These are phyloP conservation scores for Debaryomyces maramus DNA, from an alignment of 805 yeast species.

Conservation along the genomic window DNA sequence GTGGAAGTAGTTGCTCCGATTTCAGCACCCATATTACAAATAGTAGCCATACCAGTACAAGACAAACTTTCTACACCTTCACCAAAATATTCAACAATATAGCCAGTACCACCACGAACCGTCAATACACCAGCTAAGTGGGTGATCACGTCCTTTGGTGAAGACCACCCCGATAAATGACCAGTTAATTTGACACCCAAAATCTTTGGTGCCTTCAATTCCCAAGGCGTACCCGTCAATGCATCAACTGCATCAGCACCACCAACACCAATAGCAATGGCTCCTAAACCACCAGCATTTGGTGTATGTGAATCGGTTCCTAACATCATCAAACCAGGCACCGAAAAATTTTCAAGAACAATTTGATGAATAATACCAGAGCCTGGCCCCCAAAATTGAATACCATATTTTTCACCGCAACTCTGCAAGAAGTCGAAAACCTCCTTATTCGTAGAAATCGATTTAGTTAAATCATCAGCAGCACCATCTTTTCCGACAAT, in stretches of 20 bases:
- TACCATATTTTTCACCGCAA: slow-evolving; percentile 93
- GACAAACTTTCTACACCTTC: slow-evolving; percentile 86
- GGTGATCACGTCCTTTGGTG: slow-evolving; percentile 96
- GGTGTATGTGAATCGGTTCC: slow-evolving; percentile 99
- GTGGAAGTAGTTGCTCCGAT: slow-evolving; percentile 98
- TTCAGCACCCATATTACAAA: slow-evolving; percentile 99
- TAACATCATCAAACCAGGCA: slow-evolving; percentile 95
- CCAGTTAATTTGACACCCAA: slow-evolving; percentile 95
- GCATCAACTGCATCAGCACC: slow-evolving; percentile 99
- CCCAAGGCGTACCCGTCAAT: slow-evolving; percentile 97
- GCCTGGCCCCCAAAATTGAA: slow-evolving; percentile 99
- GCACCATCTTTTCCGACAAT: slow-evolving; percentile 97
- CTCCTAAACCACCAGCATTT: slow-evolving; percentile 98
- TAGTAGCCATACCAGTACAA: slow-evolving; percentile 99
- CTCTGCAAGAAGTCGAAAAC: slow-evolving; percentile 92
- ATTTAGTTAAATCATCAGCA: slow-evolving; percentile 72
- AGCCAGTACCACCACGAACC: slow-evolving; percentile 98
- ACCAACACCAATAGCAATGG: slow-evolving; percentile 98
- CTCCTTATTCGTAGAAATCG: slow-evolving; percentile 86
- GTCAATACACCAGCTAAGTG: slow-evolving; percentile 89
- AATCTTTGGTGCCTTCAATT: slow-evolving; percentile 93
- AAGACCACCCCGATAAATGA: slow-evolving; percentile 84
- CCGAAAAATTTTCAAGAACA: slow-evolving; percentile 93
- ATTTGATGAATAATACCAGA: slow-evolving; percentile 99
- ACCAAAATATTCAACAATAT: slow-evolving; percentile 94